Conservation (phyloP, 2,329 filamentous ascomycete genomes). For the Trichoderma simmonsii region DNA sequence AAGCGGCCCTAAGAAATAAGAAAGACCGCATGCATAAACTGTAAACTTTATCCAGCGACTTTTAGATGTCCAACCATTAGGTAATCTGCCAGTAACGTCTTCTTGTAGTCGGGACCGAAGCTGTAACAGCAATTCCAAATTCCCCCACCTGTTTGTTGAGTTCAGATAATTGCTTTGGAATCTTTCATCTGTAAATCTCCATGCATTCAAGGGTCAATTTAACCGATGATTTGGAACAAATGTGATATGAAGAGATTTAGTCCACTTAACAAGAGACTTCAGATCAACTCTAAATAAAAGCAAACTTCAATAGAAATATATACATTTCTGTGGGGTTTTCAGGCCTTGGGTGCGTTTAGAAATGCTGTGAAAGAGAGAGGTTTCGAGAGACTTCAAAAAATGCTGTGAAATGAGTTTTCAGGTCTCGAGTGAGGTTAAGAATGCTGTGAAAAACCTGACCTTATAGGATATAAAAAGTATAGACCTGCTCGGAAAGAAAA, state of each 20-base stretch:
- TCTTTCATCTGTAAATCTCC: not conserved
- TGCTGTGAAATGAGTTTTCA: no score
- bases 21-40: not conserved
- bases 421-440: no score
- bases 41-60: not conserved
- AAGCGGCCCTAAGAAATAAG: not conserved
- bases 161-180: not conserved
- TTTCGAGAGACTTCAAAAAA: no score
- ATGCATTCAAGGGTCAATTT: not conserved
- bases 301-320: not conserved
- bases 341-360: no score
- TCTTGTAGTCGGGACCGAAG: not conserved
- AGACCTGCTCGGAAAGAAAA: no score
- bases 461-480: no score
- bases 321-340: not conserved
- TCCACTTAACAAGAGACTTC: fast-evolving
- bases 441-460: no score
- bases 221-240: not conserved
- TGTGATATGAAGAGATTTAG: not conserved
- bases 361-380: no score
- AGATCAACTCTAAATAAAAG: not conserved
- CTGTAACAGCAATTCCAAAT: not conserved
- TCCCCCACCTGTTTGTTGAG: not conserved
- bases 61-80: not conserved
- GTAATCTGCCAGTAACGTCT: not conserved